Percentiles rank a stretch among this genome's conserved stretches.
phyloP scores from a whole-genome alignment of 2,329 filamentous ascomycete genomes.

The Verticillium alfalfae region DNA sequence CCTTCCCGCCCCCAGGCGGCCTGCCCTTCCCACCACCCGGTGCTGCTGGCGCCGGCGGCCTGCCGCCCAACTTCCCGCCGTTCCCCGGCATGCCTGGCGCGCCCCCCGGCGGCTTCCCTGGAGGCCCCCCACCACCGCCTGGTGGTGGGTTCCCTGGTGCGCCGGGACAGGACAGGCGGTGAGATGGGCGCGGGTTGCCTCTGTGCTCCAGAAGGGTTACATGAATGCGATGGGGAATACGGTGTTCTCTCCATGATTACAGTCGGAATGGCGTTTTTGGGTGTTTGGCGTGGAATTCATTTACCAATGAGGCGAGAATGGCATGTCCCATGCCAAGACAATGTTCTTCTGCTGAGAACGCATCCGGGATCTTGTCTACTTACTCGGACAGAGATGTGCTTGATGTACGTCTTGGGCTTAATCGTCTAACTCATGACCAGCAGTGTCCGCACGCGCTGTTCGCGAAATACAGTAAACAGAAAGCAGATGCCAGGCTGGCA shows the following conservation, averaged over 20 bases:
- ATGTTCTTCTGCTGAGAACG: not conserved
- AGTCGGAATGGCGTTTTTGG: not conserved
- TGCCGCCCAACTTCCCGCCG: constrained; percentile 45
- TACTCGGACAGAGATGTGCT: no score
- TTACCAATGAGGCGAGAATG: not conserved
- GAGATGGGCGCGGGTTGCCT: constrained; percentile 11
- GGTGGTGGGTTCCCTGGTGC: constrained; percentile 25
- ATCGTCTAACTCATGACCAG: no score
- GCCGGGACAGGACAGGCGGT: constrained; percentile 34
- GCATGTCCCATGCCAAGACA: not conserved
- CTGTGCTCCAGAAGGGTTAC: not conserved
- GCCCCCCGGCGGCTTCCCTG: constrained; percentile 24
- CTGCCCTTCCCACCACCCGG: constrained; percentile 20
- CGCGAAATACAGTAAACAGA: no score
- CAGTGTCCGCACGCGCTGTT: no score
- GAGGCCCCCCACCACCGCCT: constrained; percentile 25
- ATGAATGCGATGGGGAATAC: not conserved
- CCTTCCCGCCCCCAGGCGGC: constrained; percentile 31
- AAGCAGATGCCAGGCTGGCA: not conserved
- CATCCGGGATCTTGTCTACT: not conserved
- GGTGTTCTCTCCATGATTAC: not conserved
- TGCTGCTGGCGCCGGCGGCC: constrained; percentile 10
- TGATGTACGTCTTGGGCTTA: not conserved
- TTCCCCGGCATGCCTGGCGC: constrained; percentile 34
- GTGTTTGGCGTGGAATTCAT: not conserved